Conservation (phyloP, 1,284 basidiomycete species). For the Fomitopsis pinicola region DNA sequence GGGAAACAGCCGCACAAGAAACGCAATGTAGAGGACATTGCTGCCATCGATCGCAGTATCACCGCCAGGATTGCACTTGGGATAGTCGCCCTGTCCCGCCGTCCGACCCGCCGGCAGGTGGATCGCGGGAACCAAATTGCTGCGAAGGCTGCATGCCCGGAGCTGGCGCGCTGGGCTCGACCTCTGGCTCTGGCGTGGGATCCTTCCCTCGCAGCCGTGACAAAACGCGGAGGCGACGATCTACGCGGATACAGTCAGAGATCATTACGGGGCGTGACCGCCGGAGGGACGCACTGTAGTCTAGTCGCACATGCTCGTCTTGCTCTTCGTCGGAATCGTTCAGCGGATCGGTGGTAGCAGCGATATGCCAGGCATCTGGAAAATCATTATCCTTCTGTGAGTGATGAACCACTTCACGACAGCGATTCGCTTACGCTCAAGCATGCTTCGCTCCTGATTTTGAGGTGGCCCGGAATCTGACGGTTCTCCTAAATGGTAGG, state of each 20-base stretch:
- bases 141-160: background rate
- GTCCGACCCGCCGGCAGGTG: constrained; percentile 10
- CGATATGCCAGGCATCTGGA: constrained; percentile 68
- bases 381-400: background rate
- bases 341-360: constrained; percentile 58
- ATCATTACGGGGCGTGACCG: background rate
- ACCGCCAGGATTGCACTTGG: constrained; percentile 24
- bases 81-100: constrained; percentile 18
- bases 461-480: constrained; percentile 13
- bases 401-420: background rate
- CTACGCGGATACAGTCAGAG: constrained; percentile 12
- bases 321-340: constrained; percentile 70
- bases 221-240: constrained; percentile 31
- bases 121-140: background rate
- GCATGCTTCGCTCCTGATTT: constrained; percentile 22
- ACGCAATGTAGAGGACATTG: background rate
- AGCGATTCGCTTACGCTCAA: constrained; percentile 24
- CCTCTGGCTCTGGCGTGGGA: constrained; percentile 22
- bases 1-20: background rate
- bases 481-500: constrained; percentile 1
- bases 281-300: constrained; percentile 50
- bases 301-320: constrained; percentile 57
- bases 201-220: constrained; percentile 34
- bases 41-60: background rate
- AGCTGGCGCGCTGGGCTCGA: constrained; percentile 3